Evolutionary conservation across 352 stramenopile genomes (phyloP), one percentile per base, ranked within the genome.

Genomic region (Pythium sp.): DNA sequence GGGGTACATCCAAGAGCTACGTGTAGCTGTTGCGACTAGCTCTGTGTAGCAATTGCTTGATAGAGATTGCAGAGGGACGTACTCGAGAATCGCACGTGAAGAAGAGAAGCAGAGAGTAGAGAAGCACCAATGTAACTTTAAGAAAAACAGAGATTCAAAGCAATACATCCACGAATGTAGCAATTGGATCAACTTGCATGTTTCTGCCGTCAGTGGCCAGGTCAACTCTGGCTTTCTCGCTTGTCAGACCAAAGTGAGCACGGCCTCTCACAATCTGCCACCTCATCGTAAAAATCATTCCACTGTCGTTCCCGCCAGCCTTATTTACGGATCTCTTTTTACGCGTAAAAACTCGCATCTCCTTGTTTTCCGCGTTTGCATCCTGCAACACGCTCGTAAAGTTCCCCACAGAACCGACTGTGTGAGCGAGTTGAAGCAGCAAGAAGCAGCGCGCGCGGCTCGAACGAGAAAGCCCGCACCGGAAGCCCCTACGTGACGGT

Each of bases 361-460:
- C 7, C 2, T 22, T 34, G 53, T 5, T 58, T 58, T 58, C 14
- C 20, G 22, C 53, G 14, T 22, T 20, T 22, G 24, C 12, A n/a
- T 58, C 12, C 26, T 36, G 14, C 14, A 34, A 14, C 49, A 30
- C n/a, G 22, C 47, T 54, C 32, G 15, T n/a, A 36, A 58, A 58
- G 11, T 32, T 32, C 53, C 53, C 26, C 53, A 38, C 7, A 11
- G 8, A 51, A 38, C 53, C 2, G 53, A 20, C 15, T n/a, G 15
- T 24, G 43, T 51, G 43, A 51, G 43, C 32, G 38, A 38, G 54
- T 68, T 68, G 62, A 68, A 61, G 62, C 51, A 58, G 36, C 30
- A 32, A 15, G 8, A 15, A 24, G 20, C 57, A 26, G 20, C 26
- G 15, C 7, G 18, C 26, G 24, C 3, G 18, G 15, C 32, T 47